Conservation (phyloP, 2,329 filamentous ascomycete species). For the Microsporum canis region DNA sequence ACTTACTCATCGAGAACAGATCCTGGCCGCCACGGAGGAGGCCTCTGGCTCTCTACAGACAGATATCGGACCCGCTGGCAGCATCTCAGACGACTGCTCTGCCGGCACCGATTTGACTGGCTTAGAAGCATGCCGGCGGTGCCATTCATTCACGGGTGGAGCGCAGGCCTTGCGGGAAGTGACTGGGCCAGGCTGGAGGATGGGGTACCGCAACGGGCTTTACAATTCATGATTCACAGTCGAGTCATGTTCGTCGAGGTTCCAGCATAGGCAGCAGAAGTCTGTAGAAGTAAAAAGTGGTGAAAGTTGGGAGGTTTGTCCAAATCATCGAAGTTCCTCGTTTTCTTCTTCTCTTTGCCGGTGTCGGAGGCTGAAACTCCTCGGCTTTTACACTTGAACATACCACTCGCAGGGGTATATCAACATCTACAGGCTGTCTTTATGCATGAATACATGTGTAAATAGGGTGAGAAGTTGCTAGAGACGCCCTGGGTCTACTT, state of each 20-base stretch:
- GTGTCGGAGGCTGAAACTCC: not conserved
- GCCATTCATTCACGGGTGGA: slow-evolving; percentile 24
- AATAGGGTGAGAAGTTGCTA: not conserved
- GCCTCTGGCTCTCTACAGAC: slow-evolving; percentile 14
- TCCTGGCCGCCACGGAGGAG: slow-evolving; percentile 47
- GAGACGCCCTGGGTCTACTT: not conserved
- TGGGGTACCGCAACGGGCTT: not conserved
- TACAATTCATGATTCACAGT: slow-evolving; percentile 2
- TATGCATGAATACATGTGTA: not conserved
- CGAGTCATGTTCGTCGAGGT: not conserved
- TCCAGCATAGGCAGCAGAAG: not conserved
- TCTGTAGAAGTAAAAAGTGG: not conserved
- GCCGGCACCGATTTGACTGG: slow-evolving; percentile 26
- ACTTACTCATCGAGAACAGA: slow-evolving; percentile 49
- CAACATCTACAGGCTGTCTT: not conserved
- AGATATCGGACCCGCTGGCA: slow-evolving; percentile 18
- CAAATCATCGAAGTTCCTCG: not conserved
- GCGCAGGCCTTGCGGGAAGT: slow-evolving; percentile 6
- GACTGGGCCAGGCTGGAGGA: not conserved
- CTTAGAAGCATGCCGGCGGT: slow-evolving; percentile 26
- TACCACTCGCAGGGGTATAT: not conserved
- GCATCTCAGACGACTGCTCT: slow-evolving; percentile 18
- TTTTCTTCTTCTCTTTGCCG: not conserved
- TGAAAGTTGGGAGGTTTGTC: not conserved
- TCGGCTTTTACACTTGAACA: not conserved